phyloP scores from a whole-genome alignment of 345 rosid species.

The Heritiera littoralis region DNA sequence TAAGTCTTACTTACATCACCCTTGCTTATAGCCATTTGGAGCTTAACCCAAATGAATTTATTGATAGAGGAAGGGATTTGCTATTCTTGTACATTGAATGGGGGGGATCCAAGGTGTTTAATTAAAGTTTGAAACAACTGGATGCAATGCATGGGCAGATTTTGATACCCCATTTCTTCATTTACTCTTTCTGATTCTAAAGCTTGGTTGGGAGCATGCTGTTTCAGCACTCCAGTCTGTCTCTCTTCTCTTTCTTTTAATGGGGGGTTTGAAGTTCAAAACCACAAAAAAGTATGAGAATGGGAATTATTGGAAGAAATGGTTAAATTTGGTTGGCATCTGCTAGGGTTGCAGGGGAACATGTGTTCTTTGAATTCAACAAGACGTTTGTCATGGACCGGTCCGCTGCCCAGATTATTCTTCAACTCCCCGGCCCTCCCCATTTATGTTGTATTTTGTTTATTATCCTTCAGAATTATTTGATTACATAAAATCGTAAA shows the following conservation, averaged over 20 bases:
- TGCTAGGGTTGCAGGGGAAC: neutral
- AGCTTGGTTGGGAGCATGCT: neutral
- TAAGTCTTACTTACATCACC: too few relatives aligned
- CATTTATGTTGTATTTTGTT: too few relatives aligned
- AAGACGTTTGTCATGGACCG: neutral
- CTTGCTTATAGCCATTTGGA: too few relatives aligned
- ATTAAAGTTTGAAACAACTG: neutral
- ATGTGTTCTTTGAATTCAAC: constrained; percentile 12
- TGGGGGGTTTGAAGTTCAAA: neutral
- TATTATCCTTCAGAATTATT: too few relatives aligned
- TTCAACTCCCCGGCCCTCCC: neutral
- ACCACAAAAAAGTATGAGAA: neutral
- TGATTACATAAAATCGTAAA: too few relatives aligned
- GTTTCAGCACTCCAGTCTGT: neutral
- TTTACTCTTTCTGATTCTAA: neutral
- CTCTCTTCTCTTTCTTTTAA: constrained; percentile 8
- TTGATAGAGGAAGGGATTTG: neutral
- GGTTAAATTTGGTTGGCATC: constrained; percentile 7
- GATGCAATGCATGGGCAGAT: neutral
- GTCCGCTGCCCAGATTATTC: neutral
- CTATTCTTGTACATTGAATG: neutral
- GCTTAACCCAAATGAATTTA: too few relatives aligned
- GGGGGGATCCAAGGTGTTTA: neutral
- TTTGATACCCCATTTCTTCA: constrained; percentile 13
- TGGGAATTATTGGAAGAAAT: constrained; percentile 7